Base-by-base conservation (phyloP, 306 rosid species). In the Luffa acutangula region DNA sequence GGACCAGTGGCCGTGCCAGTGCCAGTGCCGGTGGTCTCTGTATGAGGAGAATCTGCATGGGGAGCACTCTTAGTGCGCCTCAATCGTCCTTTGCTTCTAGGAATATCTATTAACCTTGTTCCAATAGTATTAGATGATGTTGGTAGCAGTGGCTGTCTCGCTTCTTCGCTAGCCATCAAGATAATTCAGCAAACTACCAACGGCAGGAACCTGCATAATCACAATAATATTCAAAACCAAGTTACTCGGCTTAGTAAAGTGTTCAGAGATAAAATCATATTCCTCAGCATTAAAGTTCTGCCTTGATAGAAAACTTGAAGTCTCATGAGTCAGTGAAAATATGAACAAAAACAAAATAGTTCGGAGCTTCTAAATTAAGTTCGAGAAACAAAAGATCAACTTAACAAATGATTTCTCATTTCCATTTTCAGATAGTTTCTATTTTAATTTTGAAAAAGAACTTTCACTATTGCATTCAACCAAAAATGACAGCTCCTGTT, bases 51-150 rank as follows among this genome's bases (percentile, higher is more conserved):
- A 10, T 81, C 82, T n/a, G 76, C 82, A 70, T 49, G 31, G 20
- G 93, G 94, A 69, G 91, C 96, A 80, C 93, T 89, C 88, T 56
- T 87, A 79, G 82, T 57, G 15, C 80, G 93, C 46, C 81, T 84
- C 75, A 57, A 15, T 72, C 83, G 87, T 81, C 87, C 86, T 81
- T 64, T 67, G 77, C 75, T 63, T 34, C 45, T 78, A 18, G 77
- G 74, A 41, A 80, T 60, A 72, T 57, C 71, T 34, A 39, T 70
- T 14, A 6, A 82, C 11, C 52, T 75, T 56, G 80, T 81, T 75
- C 48, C 90, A 18, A 80, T 14, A 10, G 66, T 78, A 52, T 84
- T 83, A 36, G 20, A 31, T 7, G 64, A 48, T 36, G 59, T 75
- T 7, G 60, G 73, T 60, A 88, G 70, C 83, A 90, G 83, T 62